Conservation (phyloP, 2,329 filamentous ascomycete genomes). For the Phaeosphaeriaceae sp. region DNA sequence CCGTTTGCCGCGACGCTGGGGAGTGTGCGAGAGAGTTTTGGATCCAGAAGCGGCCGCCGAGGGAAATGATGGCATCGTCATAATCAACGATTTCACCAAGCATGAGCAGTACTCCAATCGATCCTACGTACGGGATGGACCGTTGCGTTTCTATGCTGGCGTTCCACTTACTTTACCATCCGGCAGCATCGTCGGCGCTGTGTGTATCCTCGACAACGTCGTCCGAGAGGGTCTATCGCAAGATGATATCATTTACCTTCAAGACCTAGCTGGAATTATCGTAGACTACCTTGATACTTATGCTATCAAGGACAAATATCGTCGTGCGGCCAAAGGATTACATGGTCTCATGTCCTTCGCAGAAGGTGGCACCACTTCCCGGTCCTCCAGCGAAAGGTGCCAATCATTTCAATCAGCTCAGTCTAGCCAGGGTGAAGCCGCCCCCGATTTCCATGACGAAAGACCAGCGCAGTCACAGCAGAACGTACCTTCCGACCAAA, state of each 20-base stretch:
- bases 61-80: slow-evolving; percentile 12
- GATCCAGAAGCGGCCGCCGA: slow-evolving; percentile 4
- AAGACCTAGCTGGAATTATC: slow-evolving; percentile 24
- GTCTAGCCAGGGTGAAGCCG: background rate
- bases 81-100: slow-evolving; percentile 25
- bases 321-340: slow-evolving; percentile 19
- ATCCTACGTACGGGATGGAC: slow-evolving; percentile 17
- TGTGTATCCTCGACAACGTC: slow-evolving; percentile 28
- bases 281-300: slow-evolving; percentile 25
- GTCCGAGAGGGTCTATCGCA: slow-evolving; percentile 17
- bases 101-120: slow-evolving; percentile 9
- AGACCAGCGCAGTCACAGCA: background rate
- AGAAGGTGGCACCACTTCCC: slow-evolving; percentile 12
- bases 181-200: slow-evolving; percentile 28
- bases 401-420: background rate
- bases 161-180: slow-evolving; percentile 25
- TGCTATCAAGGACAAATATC: slow-evolving; percentile 15
- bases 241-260: slow-evolving; percentile 16
- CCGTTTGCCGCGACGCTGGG: slow-evolving; percentile 23
- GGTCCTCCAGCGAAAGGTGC: slow-evolving; percentile 1
- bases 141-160: slow-evolving; percentile 34
- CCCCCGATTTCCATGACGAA: background rate
- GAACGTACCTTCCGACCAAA: background rate
- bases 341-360: slow-evolving; percentile 28
- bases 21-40: slow-evolving; percentile 20